Conservation (phyloP, 202 grass and related monocot species). For the Saccharum hybrid region DNA sequence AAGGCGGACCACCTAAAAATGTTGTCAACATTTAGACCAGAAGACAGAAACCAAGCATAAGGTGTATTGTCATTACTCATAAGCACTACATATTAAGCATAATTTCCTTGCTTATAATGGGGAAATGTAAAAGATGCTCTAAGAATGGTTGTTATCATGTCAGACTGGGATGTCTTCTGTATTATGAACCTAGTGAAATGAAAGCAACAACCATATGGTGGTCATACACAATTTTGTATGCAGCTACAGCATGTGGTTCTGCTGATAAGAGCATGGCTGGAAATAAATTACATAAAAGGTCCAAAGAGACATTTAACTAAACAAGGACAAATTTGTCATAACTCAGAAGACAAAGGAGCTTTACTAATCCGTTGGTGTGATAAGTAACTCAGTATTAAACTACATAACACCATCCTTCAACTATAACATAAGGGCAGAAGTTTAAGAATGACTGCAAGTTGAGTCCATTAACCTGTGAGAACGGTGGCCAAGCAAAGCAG, state of each 20-base stretch:
- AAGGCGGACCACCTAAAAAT: constrained; percentile 87
- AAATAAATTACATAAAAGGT: neutral
- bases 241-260: neutral
- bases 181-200: too few relatives aligned
- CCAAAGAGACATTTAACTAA: neutral
- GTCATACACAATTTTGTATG: neutral
- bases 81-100: neutral
- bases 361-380: neutral
- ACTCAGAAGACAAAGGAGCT: neutral
- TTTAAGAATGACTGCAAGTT: constrained; percentile 9
- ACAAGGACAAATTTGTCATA: neutral
- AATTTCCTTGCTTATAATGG: neutral
- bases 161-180: too few relatives aligned
- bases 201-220: neutral
- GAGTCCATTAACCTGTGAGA: constrained; percentile 76
- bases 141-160: too few relatives aligned
- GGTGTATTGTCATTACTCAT: neutral
- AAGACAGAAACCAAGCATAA: neutral
- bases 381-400: constrained; percentile 1
- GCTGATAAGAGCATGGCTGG: neutral
- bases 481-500: constrained; percentile 84
- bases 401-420: neutral
- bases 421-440: neutral
- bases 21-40: neutral
- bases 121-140: neutral